phyloP scores from a whole-genome alignment of 2,329 filamentous ascomycete genomes.

The Zalaria obscura region DNA sequence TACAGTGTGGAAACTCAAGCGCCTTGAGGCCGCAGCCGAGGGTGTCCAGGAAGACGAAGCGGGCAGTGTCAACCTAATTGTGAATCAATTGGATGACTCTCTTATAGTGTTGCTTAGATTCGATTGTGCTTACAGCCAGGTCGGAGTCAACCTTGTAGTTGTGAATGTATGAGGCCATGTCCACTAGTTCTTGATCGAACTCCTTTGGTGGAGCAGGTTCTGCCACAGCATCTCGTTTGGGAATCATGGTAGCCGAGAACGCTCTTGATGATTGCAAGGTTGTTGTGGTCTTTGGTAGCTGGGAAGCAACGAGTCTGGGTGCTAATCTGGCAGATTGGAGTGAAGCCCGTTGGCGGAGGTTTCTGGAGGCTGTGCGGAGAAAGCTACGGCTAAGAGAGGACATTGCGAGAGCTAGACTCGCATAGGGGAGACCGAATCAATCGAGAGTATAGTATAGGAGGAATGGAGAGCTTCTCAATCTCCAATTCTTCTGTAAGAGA shows the following conservation, averaged over 20 bases:
- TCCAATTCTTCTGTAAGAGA: no score
- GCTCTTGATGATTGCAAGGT: conserved; percentile 7
- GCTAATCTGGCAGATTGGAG: conserved; percentile 11
- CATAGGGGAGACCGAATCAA: neutral
- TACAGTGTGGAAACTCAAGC: conserved; percentile 88
- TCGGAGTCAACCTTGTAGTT: conserved; percentile 83
- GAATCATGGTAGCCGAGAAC: conserved; percentile 18
- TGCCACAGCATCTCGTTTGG: conserved; percentile 15
- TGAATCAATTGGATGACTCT: neutral
- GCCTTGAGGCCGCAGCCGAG: conserved; percentile 93
- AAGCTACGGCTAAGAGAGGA: conserved; percentile 23
- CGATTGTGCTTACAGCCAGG: conserved; percentile 57
- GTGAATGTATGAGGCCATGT: conserved; percentile 92
- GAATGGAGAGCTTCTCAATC: neutral
- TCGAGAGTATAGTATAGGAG: neutral
- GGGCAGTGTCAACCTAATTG: conserved; percentile 78
- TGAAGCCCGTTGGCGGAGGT: conserved; percentile 16
- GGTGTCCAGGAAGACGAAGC: conserved; percentile 93
- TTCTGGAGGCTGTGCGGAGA: conserved; percentile 16
- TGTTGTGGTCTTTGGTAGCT: conserved; percentile 1
- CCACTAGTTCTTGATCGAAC: conserved; percentile 85
- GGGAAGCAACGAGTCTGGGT: conserved; percentile 3
- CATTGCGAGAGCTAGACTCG: conserved; percentile 6
- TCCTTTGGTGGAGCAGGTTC: conserved; percentile 14
- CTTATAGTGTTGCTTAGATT: neutral